Evolutionary conservation across 2,329 filamentous ascomycete species (phyloP), one percentile per base, ranked within the genome.

Genomic region (Fusarium heterosporum): DNA sequence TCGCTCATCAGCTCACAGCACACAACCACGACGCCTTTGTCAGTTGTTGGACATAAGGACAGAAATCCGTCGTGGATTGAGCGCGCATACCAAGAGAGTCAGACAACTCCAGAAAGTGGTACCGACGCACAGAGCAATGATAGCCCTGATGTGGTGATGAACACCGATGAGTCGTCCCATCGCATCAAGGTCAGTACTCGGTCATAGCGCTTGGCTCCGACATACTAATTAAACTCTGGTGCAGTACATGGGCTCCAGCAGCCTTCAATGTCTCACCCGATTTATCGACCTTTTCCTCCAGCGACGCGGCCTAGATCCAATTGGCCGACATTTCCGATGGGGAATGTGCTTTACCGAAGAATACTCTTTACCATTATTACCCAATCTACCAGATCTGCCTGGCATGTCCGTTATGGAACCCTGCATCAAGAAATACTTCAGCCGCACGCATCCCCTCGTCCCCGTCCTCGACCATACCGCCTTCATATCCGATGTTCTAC

Each of bases 241-340:
- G 7, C 13, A 71, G 68, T 70, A 70, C 7, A 71, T 70, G 68
- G 68, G 68, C 4, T 58, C 68, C 1, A 70, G 68, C 8, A 70
- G 68, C 9, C 32, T 70, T 8, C 68, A 70, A 41, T 70, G 68
- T 6, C 58, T 70, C 1, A 66, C 61, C 4, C 43, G 60, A 0
- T 70, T 70, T 12, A 55, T 70, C 16, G 68, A 70, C 4, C 34
- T 71, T 1, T 70, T 68, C 39, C 46, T 70, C 3, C 62, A 66
- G 22, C 43, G 57, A 25, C 64, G 69, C 32, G 68, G 68, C 1
- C 50, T 66, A 6, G 50, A 68, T 16, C 52, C 68, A 2, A 71
- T 71, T 30, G 68, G 68, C 1, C 42, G 50, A 11, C 54, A 66
- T 17, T 70, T 70, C 3, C 61, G 68, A 34, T 70, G 68, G 68